Evolutionary conservation across 805 yeast species (phyloP), one percentile per base, ranked within the genome.

Genomic region (Jamesozyma jinghongensis): DNA sequence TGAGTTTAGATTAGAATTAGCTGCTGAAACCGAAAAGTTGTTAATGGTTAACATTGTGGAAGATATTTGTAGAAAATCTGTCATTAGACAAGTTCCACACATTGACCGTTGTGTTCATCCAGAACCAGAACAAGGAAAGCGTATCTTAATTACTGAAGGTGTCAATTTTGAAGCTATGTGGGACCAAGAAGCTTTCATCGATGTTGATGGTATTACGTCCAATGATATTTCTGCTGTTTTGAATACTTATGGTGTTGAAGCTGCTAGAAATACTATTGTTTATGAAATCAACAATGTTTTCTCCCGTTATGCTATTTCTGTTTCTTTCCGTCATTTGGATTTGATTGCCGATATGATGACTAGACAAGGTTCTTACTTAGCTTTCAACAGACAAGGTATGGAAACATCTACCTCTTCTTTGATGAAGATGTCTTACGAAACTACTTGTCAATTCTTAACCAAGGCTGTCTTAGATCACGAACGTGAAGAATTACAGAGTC

Each of bases 281-380:
- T 81, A 85, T 56, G 99, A 92, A 72, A 85, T 92, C 62, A 83
- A 85, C 67, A 84, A 85, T 54, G 99, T 92, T 54, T 92, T 92
- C 77, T 85, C 86, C 45, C 87, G 94, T 40, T 92, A 92, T 66
- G 97, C 97, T 56, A 92, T 92, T 59, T 69, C 87, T 44, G 98
- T 92, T 44, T 82, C 92, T 42, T 70, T 77, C 40, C 85, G 98
- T 64, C 99, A 92, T 69, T 77, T 92, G 67, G 98, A 92, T 61
- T 77, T 92, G 62, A 81, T 92, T 63, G 99, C 94, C 49, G 99
- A 92, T 65, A 85, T 85, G 86, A 92, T 92, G 99, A 92, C 99
- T 4, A 79, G 98, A 66, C 97, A 92, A 66, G 99, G 99, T 57
- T 77, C 94, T 2, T 92, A 88, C 61, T 68, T 90, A 60, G 95